Evolutionary conservation across 805 yeast genomes (phyloP).

Genomic region (Candida ficus): DNA sequence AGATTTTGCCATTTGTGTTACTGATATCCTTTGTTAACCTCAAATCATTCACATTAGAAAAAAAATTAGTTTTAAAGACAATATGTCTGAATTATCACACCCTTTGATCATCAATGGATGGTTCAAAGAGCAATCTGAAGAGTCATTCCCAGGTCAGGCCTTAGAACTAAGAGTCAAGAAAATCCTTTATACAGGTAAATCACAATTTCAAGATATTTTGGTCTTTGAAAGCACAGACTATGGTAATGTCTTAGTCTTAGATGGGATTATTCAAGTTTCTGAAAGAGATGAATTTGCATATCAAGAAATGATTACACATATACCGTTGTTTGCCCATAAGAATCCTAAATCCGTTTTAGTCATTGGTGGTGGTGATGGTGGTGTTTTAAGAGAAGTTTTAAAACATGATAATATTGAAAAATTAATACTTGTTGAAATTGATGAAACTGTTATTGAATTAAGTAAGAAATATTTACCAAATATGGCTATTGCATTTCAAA

Average conservation of each 20-base stretch:
- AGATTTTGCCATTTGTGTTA: too few species aligned
- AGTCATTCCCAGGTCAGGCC: slow-evolving; percentile 84
- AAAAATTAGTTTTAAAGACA: too few species aligned
- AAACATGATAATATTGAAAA: slow-evolving; percentile 63
- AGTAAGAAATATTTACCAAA: slow-evolving; percentile 67
- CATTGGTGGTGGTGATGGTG: slow-evolving; percentile 97
- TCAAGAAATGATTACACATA: slow-evolving; percentile 86
- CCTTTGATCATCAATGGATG: slow-evolving; percentile 53
- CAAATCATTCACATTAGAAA: too few species aligned
- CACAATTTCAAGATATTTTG: slow-evolving; percentile 70
- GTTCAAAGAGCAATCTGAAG: slow-evolving; percentile 74
- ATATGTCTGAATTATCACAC: slow-evolving; percentile 18
- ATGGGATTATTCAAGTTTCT: slow-evolving; percentile 87
- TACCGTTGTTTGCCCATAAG: slow-evolving; percentile 74
- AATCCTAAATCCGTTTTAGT: slow-evolving; percentile 73
- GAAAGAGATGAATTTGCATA: slow-evolving; percentile 92
- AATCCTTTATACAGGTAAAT: slow-evolving; percentile 60
- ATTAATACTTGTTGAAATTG: slow-evolving; percentile 84
- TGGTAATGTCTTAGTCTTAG: slow-evolving; percentile 86
- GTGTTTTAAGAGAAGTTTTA: slow-evolving; percentile 82
- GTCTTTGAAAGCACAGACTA: slow-evolving; percentile 70
- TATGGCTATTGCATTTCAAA: slow-evolving; percentile 63
- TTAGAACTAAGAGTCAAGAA: slow-evolving; percentile 57
- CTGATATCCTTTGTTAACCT: too few species aligned
- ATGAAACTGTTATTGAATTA: slow-evolving; percentile 71